Percentiles rank a stretch among this genome's conserved stretches.
Evolutionary conservation across 177 flowering plant species (phyloP).

Genomic region (Vitis hybrid): DNA sequence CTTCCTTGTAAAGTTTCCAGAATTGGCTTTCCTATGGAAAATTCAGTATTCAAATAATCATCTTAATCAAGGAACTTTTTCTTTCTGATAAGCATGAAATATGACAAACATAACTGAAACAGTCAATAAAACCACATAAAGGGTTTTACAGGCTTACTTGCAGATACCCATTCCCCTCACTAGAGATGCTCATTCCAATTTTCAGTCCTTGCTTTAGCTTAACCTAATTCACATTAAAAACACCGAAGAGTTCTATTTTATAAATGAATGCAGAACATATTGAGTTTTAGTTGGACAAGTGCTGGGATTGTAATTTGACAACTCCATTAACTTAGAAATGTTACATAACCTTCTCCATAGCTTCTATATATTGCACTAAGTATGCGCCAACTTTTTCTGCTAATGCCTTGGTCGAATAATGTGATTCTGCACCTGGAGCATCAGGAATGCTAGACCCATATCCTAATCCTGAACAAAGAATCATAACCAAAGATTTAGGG

Average conservation of each 20-base stretch:
- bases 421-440: slow-evolving; percentile 64
- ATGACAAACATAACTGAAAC: not conserved
- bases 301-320: no score
- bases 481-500: no score
- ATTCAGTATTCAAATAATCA: not conserved
- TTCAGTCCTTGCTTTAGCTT: slow-evolving; percentile 93
- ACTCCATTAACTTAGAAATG: no score
- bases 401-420: slow-evolving; percentile 51
- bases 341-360: slow-evolving; percentile 85
- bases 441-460: slow-evolving; percentile 81
- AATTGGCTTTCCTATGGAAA: slow-evolving; percentile 71
- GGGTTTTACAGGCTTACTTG: slow-evolving; percentile 52
- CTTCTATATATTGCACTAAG: slow-evolving; percentile 80
- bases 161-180: slow-evolving; percentile 90
- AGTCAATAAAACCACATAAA: not conserved
- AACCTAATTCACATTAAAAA: slow-evolving; percentile 43
- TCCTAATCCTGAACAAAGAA: slow-evolving; percentile 53
- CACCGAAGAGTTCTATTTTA: not conserved
- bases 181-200: slow-evolving; percentile 82
- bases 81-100: not conserved
- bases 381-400: slow-evolving; percentile 59
- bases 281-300: no score
- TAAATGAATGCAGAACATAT: no score
- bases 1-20: slow-evolving; percentile 93
- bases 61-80: not conserved